Conservation (phyloP, 1,139 yeast genomes). For the Suhomyces maxii region DNA sequence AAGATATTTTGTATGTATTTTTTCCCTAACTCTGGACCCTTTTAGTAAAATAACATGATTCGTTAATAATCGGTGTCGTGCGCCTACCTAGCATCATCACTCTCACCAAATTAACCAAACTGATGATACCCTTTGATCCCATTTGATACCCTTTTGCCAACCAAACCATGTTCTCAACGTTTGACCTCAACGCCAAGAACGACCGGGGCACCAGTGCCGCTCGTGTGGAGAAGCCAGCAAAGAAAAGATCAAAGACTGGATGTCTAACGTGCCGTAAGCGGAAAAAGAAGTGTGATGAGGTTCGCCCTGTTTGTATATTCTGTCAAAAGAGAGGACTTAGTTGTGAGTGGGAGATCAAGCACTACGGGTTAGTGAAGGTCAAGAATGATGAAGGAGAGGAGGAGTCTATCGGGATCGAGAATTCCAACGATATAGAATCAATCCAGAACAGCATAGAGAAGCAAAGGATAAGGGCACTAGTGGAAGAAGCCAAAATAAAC, state of each 20-base stretch:
- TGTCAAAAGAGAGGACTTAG: slow-evolving; percentile 28
- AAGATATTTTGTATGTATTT: too few relatives aligned
- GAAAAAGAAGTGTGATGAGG: slow-evolving; percentile 46
- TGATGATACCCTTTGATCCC: not conserved
- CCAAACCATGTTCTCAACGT: slow-evolving; percentile 7
- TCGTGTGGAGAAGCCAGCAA: slow-evolving; percentile 6
- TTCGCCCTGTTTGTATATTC: slow-evolving; percentile 34
- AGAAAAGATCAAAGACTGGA: slow-evolving; percentile 35
- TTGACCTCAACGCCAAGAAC: slow-evolving; percentile 7
- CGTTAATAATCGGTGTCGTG: not conserved
- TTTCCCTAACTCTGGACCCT: too few relatives aligned
- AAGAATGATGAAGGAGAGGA: slow-evolving; percentile 2
- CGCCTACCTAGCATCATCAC: not conserved
- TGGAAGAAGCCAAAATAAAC: not conserved
- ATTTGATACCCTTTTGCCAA: too few relatives aligned
- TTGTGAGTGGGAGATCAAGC: slow-evolving; percentile 32
- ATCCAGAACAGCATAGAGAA: not conserved
- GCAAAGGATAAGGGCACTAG: not conserved
- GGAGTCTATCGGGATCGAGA: not conserved
- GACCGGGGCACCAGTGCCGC: not conserved
- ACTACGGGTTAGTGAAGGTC: slow-evolving; percentile 7
- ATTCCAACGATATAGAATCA: not conserved
- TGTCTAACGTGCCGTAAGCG: slow-evolving; percentile 42
- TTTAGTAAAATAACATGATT: too few relatives aligned
- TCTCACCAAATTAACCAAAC: not conserved